These are phyloP conservation scores for Panellus pusillus DNA, from an alignment of 768 basidiomycete species.

Conservation along the genomic window DNA sequence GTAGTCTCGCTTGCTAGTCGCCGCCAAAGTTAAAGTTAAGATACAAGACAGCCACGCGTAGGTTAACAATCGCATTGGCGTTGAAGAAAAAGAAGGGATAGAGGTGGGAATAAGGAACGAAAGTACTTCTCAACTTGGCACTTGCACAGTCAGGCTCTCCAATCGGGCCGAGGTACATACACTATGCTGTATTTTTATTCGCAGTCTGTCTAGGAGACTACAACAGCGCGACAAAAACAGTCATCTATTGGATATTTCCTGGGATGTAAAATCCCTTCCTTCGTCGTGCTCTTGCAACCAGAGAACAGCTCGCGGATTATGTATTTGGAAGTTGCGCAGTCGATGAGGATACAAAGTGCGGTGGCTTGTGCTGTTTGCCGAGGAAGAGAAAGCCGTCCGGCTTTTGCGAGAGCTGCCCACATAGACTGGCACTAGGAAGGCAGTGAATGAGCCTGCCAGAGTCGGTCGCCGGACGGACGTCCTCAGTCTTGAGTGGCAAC, in stretches of 20 bases:
- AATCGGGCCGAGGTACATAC: too few relatives aligned
- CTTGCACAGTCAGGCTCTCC: too few relatives aligned
- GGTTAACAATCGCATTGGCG: constrained; percentile 6
- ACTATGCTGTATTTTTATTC: too few relatives aligned
- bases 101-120: too few relatives aligned
- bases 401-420: constrained; percentile 10
- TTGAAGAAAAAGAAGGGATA: background rate
- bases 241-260: too few relatives aligned
- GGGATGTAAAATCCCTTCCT: background rate
- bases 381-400: background rate
- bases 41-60: constrained; percentile 7
- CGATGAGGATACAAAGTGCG: background rate
- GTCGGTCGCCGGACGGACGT: constrained; percentile 9
- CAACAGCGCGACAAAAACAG: too few relatives aligned
- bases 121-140: too few relatives aligned
- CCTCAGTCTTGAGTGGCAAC: constrained; percentile 9
- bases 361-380: background rate
- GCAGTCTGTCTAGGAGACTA: too few relatives aligned
- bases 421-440: constrained; percentile 11
- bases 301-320: constrained; percentile 11
- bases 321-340: background rate
- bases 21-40: constrained; percentile 12
- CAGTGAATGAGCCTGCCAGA: constrained; percentile 1
- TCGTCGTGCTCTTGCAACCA: constrained; percentile 11
- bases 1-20: constrained; percentile 50